A percentile compares a stretch with the other conserved stretches of the same genome.
phyloP scores from a whole-genome alignment of 2,329 filamentous ascomycete genomes.

The Pseudocercospora crystallina region DNA sequence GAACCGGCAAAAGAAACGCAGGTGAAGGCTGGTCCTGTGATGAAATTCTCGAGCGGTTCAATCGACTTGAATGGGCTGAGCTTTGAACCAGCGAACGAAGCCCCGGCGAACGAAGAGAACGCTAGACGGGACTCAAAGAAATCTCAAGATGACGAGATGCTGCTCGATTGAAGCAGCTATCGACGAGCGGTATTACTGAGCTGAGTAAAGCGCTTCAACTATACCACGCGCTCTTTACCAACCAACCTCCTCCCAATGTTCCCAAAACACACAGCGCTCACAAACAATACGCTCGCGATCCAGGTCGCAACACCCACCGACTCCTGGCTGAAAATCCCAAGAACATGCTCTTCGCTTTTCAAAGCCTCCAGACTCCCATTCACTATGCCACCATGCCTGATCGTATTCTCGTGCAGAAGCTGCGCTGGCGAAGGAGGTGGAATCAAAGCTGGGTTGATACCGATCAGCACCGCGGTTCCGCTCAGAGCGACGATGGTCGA shows the following conservation, averaged over 20 bases:
- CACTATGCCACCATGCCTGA: constrained; percentile 13
- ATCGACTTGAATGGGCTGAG: too few relatives aligned
- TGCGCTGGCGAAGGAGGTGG: constrained; percentile 60
- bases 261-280: constrained; percentile 92
- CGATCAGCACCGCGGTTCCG: constrained; percentile 72
- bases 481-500: constrained; percentile 70
- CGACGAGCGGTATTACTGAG: too few relatives aligned
- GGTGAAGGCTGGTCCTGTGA: too few relatives aligned
- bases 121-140: too few relatives aligned
- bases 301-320: constrained; percentile 75
- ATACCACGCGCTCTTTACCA: not conserved
- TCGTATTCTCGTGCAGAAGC: constrained; percentile 28
- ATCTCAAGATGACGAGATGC: too few relatives aligned
- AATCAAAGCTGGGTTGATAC: constrained; percentile 75
- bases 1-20: too few relatives aligned
- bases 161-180: too few relatives aligned
- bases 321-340: constrained; percentile 60
- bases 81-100: too few relatives aligned
- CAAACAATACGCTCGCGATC: constrained; percentile 92
- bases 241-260: constrained; percentile 80
- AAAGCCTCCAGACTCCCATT: constrained; percentile 22
- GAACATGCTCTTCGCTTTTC: constrained; percentile 27
- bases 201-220: too few relatives aligned
- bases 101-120: too few relatives aligned
- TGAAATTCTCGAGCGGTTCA: too few relatives aligned